A percentile compares a stretch with the other conserved stretches of the same genome.
Evolutionary conservation across 805 yeast species (phyloP).

Genomic region (Hanseniaspora taiwanica): DNA sequence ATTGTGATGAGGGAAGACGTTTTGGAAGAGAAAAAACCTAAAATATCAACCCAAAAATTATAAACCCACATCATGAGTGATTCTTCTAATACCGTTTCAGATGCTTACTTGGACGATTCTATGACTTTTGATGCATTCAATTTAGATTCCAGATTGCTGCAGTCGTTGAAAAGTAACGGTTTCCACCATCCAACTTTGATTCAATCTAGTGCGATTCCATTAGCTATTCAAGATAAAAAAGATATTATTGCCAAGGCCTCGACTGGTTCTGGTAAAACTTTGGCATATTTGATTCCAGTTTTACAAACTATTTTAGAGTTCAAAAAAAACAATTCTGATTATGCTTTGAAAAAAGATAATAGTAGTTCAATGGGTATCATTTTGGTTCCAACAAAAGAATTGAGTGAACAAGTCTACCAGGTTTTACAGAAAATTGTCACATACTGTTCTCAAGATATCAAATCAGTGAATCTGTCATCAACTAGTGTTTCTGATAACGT

Average conservation of each 20-base stretch:
- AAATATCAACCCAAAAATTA: neutral
- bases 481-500: constrained; percentile 59
- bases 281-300: constrained; percentile 80
- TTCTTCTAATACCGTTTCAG: constrained; percentile 35
- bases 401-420: constrained; percentile 70
- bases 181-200: constrained; percentile 80
- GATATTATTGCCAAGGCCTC: constrained; percentile 89
- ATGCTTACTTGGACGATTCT: constrained; percentile 59
- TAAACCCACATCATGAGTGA: constrained; percentile 11
- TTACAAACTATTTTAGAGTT: constrained; percentile 56
- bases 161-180: constrained; percentile 71
- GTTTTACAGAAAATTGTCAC: constrained; percentile 56
- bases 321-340: constrained; percentile 18
- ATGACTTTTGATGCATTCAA: constrained; percentile 62
- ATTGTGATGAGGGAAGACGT: no score
- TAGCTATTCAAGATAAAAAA: constrained; percentile 79
- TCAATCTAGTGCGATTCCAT: constrained; percentile 82
- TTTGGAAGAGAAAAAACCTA: neutral
- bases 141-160: constrained; percentile 70
- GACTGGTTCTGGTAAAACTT: constrained; percentile 94
- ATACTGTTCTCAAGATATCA: constrained; percentile 57
- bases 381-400: constrained; percentile 86
- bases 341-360: constrained; percentile 9
- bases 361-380: constrained; percentile 44
- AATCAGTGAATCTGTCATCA: constrained; percentile 45